Evolutionary conservation across 1,284 basidiomycete genomes (phyloP), one percentile per base, ranked within the genome.

Genomic region (Phylloboletellus chloephorus): DNA sequence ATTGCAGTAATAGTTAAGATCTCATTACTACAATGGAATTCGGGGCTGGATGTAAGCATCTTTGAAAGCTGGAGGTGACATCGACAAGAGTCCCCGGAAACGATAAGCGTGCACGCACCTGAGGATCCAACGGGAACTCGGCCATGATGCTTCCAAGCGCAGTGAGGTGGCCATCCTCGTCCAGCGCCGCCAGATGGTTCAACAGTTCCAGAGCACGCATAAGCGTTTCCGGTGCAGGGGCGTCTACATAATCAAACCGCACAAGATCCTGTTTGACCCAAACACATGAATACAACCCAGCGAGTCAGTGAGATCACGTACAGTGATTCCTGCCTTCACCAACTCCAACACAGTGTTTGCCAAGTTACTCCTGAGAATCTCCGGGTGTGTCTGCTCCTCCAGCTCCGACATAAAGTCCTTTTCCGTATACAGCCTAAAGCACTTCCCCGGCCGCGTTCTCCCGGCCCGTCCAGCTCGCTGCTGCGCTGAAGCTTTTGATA

Each of bases 381-480:
- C 95, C 0, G 95, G 95, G 60, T 97, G 84, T 1, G 94, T 96
- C 65, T 97, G 90, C 59, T 97, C 93, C 66, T 97, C 93, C 37
- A 98, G 72, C 68, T 94, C 88, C 46, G 74, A 79, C 75, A 96
- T 93, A 61, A 96, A 98, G 66, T 98, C 95, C 61, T 91, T 91
- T 66, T 98, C 95, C 0, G 95, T 98, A 63, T 97, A 98, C 50
- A 98, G 63, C 46, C 95, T 73, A 72, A 98, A 99, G 66, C 95
- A 98, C 64, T 98, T 98, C 17, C 96, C 96, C 0, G 95, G 94
- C 31, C 91, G 71, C 16, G 95, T 98, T 51, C 96, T 81, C 17
- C 96, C 95, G 0, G 95, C 95, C 64, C 96, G 89, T 44, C 95
- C 96, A 0, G 96, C 93, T 16, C 96, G 73, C 66, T 99, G 95